phyloP scores from a whole-genome alignment of 306 rosid species.

The Parietaria judaica region DNA sequence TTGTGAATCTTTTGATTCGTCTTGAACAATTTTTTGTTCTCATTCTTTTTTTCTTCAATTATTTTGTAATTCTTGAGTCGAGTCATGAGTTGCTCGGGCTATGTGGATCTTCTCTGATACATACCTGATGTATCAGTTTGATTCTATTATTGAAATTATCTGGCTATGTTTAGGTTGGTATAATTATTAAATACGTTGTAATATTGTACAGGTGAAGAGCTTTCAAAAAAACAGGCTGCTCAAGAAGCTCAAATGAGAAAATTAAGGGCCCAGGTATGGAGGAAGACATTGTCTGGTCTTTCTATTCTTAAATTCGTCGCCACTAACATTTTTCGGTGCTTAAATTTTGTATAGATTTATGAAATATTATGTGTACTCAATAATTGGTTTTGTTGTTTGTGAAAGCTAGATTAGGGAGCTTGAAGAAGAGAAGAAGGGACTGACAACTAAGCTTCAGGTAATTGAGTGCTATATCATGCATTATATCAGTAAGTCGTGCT shows the following conservation, averaged over 20 bases:
- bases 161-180: too few relatives aligned
- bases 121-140: too few relatives aligned
- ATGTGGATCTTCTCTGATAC: too few relatives aligned
- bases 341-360: neutral
- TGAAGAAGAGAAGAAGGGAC: conserved; percentile 99
- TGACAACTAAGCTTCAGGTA: conserved; percentile 91
- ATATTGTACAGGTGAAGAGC: conserved; percentile 80
- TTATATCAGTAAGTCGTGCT: conserved; percentile 2
- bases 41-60: too few relatives aligned
- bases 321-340: neutral
- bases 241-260: conserved; percentile 88
- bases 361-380: neutral
- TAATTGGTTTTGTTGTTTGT: conserved; percentile 21
- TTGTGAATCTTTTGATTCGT: too few relatives aligned
- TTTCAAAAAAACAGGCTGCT: conserved; percentile 96
- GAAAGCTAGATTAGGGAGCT: conserved; percentile 96
- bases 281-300: conserved; percentile 18
- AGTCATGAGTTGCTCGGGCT: too few relatives aligned
- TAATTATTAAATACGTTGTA: conserved; percentile 5
- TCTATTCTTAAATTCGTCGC: conserved; percentile 3
- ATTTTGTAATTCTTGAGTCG: too few relatives aligned
- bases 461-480: conserved; percentile 20
- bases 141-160: too few relatives aligned
- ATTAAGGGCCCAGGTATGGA: conserved; percentile 80
- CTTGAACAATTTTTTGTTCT: too few relatives aligned